Evolutionary conservation across 2,329 filamentous ascomycete species (phyloP), one percentile per base, ranked within the genome.

Genomic region (Xylaria sp.): DNA sequence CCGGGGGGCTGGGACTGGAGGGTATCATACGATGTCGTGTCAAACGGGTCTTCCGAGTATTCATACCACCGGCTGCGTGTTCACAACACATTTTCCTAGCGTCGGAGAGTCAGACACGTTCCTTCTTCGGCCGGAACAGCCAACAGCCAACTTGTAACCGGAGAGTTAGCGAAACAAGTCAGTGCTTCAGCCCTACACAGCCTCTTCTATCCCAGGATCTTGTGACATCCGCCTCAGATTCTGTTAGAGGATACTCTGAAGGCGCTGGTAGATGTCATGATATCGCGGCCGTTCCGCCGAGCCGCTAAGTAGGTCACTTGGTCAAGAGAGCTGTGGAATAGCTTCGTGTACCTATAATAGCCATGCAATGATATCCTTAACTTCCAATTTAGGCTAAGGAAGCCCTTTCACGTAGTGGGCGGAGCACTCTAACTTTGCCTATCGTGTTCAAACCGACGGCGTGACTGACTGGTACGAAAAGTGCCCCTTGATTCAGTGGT

Each of bases 1-100:
- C 69, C 69, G 57, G 28, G 54, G 23, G 37, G 41, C 18, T 63
- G 66, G 66, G 56, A 69, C 63, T 20, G 63, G 58, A 52, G 54
- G 64, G 59, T 59, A 59, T 28, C n/a, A 34, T 51, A 60, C 54
- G 50, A 44, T 41, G 1, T 18, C 56, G 20, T 34, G 23, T 60
- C 56, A 44, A 57, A n/a, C 8, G n/a, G 20, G 37, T 44, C 54
- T 23, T 23, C 54, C 8, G n/a, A 39, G n/a, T 4, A 23, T 41
- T 39, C 15, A 10, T 41, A 5, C 34, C n/a, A 46, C 15, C 2
- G 1, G 23, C 31, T n/a, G 18, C 37, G 28, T 15, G n/a, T 51
- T 9, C 46, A 52, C 20, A 18, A 13, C 28, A n/a, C 13, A 12
- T 41, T 18, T 34, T 13, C 8, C 18, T 15, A n/a, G 7, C 13